phyloP scores from a whole-genome alignment of 129 eudicot genomes.

The Flaveria linearis region DNA sequence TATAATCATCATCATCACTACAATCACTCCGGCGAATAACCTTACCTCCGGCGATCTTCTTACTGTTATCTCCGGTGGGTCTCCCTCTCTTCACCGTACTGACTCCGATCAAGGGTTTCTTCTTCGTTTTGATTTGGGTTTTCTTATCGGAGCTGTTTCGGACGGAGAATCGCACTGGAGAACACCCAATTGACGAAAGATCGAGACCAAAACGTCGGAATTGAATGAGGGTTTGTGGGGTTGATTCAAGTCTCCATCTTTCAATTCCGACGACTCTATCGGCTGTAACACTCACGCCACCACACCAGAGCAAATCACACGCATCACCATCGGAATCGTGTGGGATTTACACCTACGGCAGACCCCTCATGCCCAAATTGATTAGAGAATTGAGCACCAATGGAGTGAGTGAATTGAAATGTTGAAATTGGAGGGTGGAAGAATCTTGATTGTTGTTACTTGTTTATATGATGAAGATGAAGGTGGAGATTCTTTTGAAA shows the following conservation, averaged over 20 bases:
- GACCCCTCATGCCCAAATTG: not conserved
- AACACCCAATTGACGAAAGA: conserved; percentile 12
- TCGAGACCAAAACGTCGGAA: conserved; percentile 19
- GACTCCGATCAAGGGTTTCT: not conserved
- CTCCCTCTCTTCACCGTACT: conserved; percentile 11
- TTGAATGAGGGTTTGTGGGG: not conserved
- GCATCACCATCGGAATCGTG: conserved; percentile 29
- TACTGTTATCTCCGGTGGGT: not conserved
- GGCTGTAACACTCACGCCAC: conserved; percentile 24
- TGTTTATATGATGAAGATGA: not conserved
- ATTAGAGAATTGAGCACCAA: not conserved
- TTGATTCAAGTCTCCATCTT: conserved; percentile 28
- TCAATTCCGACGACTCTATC: conserved; percentile 27
- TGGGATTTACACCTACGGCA: not conserved
- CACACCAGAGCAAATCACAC: conserved; percentile 5
- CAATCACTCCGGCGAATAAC: not conserved
- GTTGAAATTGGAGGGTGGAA: conserved; percentile 22
- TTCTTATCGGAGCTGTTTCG: conserved; percentile 18
- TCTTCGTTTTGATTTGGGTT: not conserved
- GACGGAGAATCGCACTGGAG: conserved; percentile 26
- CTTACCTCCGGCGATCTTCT: not conserved
- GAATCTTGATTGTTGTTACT: not conserved
- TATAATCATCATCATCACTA: not conserved
- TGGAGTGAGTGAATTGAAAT: not conserved
- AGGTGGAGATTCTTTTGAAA: conserved; percentile 7